Conservation (phyloP, 2,329 filamentous ascomycete genomes). For the Elsinoe perseae region DNA sequence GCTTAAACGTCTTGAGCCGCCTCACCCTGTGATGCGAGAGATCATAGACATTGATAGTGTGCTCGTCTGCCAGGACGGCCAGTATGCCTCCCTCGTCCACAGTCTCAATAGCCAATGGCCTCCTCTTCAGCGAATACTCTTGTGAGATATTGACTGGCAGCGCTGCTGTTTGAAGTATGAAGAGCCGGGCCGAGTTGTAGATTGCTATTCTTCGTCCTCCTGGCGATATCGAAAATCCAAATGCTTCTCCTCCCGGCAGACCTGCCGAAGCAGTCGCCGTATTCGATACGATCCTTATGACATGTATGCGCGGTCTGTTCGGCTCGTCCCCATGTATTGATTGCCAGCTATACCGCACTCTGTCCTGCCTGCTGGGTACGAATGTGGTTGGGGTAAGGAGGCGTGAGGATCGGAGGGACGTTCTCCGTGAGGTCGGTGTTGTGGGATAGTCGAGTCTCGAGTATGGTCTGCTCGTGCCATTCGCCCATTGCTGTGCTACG, state of each 20-base stretch:
- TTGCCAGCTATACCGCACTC: constrained; percentile 34
- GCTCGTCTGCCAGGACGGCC: constrained; percentile 70
- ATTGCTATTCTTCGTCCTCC: constrained; percentile 67
- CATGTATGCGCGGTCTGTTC: constrained; percentile 32
- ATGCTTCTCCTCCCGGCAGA: constrained; percentile 62
- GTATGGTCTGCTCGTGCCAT: neutral
- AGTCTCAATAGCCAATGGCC: constrained; percentile 69
- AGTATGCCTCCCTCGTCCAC: constrained; percentile 67
- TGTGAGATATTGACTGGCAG: constrained; percentile 53
- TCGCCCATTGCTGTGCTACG: constrained; percentile 6
- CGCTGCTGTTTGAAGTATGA: constrained; percentile 62
- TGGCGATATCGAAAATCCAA: constrained; percentile 74
- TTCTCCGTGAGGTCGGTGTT: constrained; percentile 16
- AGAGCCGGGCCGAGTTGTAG: constrained; percentile 78
- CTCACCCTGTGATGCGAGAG: constrained; percentile 57
- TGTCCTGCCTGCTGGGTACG: constrained; percentile 24
- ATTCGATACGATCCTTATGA: constrained; percentile 73
- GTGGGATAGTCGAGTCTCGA: constrained; percentile 14
- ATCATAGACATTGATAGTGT: constrained; percentile 77
- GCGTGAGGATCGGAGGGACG: constrained; percentile 17
- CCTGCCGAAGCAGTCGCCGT: constrained; percentile 69
- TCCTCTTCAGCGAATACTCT: constrained; percentile 70
- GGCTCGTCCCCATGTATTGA: constrained; percentile 31
- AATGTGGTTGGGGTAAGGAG: constrained; percentile 18
- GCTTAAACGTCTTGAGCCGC: constrained; percentile 58